Conservation (phyloP, 306 rosid genomes). For the Vigna hirtella region DNA sequence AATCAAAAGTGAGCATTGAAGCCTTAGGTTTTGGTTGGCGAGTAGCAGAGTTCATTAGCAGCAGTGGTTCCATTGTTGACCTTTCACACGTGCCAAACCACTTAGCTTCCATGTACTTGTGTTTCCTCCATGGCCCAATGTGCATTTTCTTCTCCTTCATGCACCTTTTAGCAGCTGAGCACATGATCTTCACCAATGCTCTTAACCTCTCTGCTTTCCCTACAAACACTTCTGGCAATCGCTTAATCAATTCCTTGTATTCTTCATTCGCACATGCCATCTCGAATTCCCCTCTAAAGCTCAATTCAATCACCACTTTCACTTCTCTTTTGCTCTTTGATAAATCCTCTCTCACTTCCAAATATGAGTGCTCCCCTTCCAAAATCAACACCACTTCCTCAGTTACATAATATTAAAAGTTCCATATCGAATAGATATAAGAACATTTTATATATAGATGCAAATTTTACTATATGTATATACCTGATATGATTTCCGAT, state of each 20-base stretch:
- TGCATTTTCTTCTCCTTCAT: conserved; percentile 94
- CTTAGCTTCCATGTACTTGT: conserved; percentile 84
- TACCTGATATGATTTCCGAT: conserved; percentile 69
- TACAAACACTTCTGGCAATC: conserved; percentile 71
- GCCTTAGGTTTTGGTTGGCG: conserved; percentile 59
- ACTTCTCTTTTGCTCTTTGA: conserved; percentile 52
- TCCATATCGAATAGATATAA: too few species aligned
- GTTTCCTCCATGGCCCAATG: conserved; percentile 89
- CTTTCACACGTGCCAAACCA: conserved; percentile 69
- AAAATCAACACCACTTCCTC: too few species aligned
- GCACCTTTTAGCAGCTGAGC: conserved; percentile 75
- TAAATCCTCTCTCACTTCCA: conserved; percentile 67
- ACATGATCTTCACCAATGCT: conserved; percentile 64
- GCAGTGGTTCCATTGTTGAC: conserved; percentile 49
- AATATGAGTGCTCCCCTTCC: conserved; percentile 68
- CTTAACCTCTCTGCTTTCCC: conserved; percentile 75
- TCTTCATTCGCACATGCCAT: conserved; percentile 75
- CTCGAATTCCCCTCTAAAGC: conserved; percentile 75
- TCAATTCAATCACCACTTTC: conserved; percentile 72
- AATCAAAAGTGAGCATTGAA: conserved; percentile 80
- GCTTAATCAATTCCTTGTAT: conserved; percentile 59
- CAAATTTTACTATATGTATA: conserved; percentile 14
- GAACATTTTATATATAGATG: too few species aligned
- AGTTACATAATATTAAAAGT: too few species aligned
- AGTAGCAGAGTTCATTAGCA: conserved; percentile 22